These are phyloP conservation scores for Yamadazyma mexicana DNA, from an alignment of 1,139 yeast species.

Conservation along the genomic window DNA sequence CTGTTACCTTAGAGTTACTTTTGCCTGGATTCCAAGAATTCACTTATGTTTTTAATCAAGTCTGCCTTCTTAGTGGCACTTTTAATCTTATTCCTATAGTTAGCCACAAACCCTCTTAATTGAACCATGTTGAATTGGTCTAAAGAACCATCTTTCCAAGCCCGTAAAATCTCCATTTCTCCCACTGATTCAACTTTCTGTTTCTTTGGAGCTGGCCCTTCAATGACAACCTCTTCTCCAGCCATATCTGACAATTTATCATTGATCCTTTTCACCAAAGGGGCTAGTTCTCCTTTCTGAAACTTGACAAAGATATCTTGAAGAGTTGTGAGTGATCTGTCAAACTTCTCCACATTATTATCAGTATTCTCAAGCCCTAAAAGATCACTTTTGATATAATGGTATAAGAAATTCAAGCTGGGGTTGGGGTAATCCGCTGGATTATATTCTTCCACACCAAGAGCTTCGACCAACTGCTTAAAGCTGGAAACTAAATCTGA, in stretches of 20 bases:
- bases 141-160: slow-evolving; percentile 41
- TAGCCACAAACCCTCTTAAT: slow-evolving; percentile 34
- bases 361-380: slow-evolving; percentile 45
- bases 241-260: slow-evolving; percentile 2
- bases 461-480: slow-evolving; percentile 17
- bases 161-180: slow-evolving; percentile 35
- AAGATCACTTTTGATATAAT: slow-evolving; percentile 63
- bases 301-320: slow-evolving; percentile 8
- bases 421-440: slow-evolving; percentile 70
- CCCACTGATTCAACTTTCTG: slow-evolving; percentile 21
- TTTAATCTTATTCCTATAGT: slow-evolving; percentile 33
- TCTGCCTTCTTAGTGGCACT: slow-evolving; percentile 42
- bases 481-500: slow-evolving; percentile 18
- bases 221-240: background rate
- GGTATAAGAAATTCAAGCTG: slow-evolving; percentile 63
- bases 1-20: background rate
- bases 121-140: slow-evolving; percentile 39
- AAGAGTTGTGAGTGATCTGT: slow-evolving; percentile 1
- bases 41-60: slow-evolving; percentile 38
- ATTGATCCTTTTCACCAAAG: slow-evolving; percentile 19
- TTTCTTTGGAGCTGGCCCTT: slow-evolving; percentile 20
- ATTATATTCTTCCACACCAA: slow-evolving; percentile 35
- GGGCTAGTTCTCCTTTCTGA: slow-evolving; percentile 8
- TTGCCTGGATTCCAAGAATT: slow-evolving; percentile 17
- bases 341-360: slow-evolving; percentile 7